Evolutionary conservation across 345 rosid species (phyloP).

Genomic region (Carallia pectinifolia): DNA sequence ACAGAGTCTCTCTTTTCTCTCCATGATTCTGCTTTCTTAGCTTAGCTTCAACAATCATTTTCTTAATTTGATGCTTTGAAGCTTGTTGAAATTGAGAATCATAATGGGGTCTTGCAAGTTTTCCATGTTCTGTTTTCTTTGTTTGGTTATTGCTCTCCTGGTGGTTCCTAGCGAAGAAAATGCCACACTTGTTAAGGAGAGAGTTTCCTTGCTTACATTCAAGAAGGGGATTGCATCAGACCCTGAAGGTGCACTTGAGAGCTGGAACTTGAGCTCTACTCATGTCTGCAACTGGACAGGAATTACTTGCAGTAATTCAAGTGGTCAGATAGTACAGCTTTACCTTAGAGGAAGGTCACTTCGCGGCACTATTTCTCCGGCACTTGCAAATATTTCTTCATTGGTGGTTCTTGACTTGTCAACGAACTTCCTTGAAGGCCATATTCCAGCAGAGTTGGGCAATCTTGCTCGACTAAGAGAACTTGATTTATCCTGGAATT

Average conservation of each 20-base stretch:
- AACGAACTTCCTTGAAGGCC: conserved; percentile 58
- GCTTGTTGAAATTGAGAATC: background rate
- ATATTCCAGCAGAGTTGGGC: conserved; percentile 62
- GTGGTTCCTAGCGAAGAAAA: conserved; percentile 31
- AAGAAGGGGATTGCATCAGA: conserved; percentile 50
- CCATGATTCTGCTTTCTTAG: background rate
- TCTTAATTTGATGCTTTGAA: background rate
- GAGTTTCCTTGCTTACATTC: conserved; percentile 58
- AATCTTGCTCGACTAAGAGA: conserved; percentile 46
- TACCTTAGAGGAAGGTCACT: conserved; percentile 64
- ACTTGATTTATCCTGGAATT: conserved; percentile 63
- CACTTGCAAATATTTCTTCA: conserved; percentile 59
- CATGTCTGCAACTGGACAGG: conserved; percentile 82
- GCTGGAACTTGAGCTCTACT: conserved; percentile 43
- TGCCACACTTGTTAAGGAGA: conserved; percentile 26
- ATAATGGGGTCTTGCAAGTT: conserved; percentile 43
- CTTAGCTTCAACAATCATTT: background rate
- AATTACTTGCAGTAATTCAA: conserved; percentile 54
- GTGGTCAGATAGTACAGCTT: conserved; percentile 39
- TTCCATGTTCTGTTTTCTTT: conserved; percentile 28
- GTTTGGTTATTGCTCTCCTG: conserved; percentile 27
- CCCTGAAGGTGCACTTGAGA: conserved; percentile 43
- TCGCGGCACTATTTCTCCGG: conserved; percentile 59
- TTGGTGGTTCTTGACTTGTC: conserved; percentile 70
- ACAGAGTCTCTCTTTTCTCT: background rate